These are phyloP conservation scores for Leonotis leonurus DNA, from an alignment of 257 asterid genomes.

Conservation along the genomic window DNA sequence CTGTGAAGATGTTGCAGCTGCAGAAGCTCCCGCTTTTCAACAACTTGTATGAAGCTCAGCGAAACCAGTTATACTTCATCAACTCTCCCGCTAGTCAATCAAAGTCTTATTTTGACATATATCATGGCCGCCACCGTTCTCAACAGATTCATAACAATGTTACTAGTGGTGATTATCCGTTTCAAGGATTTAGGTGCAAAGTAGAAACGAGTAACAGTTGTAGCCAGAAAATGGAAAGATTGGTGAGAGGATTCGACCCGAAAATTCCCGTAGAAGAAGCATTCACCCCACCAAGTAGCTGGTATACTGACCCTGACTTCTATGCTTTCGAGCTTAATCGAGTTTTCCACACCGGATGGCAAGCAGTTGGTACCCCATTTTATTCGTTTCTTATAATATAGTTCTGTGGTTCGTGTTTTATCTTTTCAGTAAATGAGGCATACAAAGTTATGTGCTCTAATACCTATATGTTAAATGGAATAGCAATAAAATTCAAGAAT, in stretches of 20 bases:
- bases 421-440: neutral
- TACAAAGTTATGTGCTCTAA: neutral
- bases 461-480: no score
- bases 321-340: constrained; percentile 50
- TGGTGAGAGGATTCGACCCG: constrained; percentile 55
- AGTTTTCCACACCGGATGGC: constrained; percentile 73
- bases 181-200: neutral
- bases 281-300: constrained; percentile 65
- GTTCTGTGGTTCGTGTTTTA: neutral
- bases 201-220: neutral
- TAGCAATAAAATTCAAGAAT: neutral
- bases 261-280: constrained; percentile 64
- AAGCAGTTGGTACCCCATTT: constrained; percentile 44
- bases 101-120: neutral
- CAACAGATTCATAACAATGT: neutral
- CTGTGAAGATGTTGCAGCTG: constrained; percentile 15
- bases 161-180: neutral
- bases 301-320: constrained; percentile 71
- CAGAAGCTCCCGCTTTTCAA: constrained; percentile 15
- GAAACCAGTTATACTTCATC: neutral
- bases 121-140: neutral
- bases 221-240: constrained; percentile 18
- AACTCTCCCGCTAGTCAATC: constrained; percentile 1
- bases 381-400: neutral
- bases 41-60: neutral